Evolutionary conservation across 768 basidiomycete genomes (phyloP), one percentile per base, ranked within the genome.

Genomic region (Phaffia australis): DNA sequence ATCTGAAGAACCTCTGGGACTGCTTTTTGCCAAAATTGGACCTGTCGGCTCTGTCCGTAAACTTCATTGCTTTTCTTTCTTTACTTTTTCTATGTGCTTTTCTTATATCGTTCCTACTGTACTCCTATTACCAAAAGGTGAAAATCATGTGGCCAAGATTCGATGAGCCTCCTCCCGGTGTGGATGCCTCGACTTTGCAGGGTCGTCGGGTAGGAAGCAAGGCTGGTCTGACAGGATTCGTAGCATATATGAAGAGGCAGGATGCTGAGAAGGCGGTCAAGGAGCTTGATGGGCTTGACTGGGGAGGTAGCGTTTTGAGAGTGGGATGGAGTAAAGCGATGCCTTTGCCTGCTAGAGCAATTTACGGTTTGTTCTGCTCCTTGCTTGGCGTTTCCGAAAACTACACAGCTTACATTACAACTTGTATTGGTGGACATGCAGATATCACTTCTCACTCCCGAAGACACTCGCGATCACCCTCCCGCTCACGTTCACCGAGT

Each of bases 311-410:
- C 49, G 75, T 89, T 25, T 78, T 99, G 4, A 81, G 89, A 18
- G 89, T 93, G 6, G 91, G 91, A 18, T 99, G 94, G 93, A 94
- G 94, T 74, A 98, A 98, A 77, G 89, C 93, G 1, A 88, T 98
- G 7, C 87, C 91, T 19, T 79, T 95, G 55, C 89, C 87, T 35
- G 78, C 81, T 0, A 87, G 85, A 75, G 75, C 81, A 9, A 69
- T 77, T 1, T 97, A 89, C 79, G 84, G 94, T 95, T 68, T 72
- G 79, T 72, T n/a, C n/a, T n/a, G n/a, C 7, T 32, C 27, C 3
- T 30, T 54, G 9, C 52, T 5, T 15, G 35, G 11, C 35, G 6
- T 42, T 11, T 42, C 11, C 35, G 11, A 42, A 42, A 5, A 42
- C 11, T 5, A 42, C 35, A 11, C 11, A 42, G 35, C 35, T 42